phyloP scores from a whole-genome alignment of 2,329 filamentous ascomycete species.

The Colletotrichum ledebouriae region DNA sequence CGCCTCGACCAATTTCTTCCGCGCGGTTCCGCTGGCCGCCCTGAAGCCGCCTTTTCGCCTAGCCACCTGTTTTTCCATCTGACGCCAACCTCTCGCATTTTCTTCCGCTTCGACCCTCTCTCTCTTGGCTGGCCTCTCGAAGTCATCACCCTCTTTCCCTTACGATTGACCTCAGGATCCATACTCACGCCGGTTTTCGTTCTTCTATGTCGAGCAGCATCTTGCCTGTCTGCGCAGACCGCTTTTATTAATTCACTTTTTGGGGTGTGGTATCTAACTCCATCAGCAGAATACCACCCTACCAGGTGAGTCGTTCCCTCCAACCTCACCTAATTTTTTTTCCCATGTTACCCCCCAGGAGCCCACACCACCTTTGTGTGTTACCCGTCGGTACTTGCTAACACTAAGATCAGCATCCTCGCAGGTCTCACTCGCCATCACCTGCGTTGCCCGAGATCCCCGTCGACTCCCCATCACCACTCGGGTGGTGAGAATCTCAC shows the following conservation, averaged over 20 bases:
- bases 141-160: conserved; percentile 11
- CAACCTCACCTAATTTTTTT: conserved; percentile 39
- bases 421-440: conserved; percentile 17
- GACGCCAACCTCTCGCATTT: conserved; percentile 40
- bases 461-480: conserved; percentile 48
- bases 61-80: conserved; percentile 39
- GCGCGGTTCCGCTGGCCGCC: conserved; percentile 27
- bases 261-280: conserved; percentile 31
- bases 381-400: conserved; percentile 30
- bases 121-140: conserved; percentile 4
- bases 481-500: conserved; percentile 58
- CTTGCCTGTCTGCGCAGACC: conserved; percentile 38
- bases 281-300: conserved; percentile 39
- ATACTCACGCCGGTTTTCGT: conserved; percentile 19
- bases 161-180: conserved; percentile 15
- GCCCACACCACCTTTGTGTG: conserved; percentile 31
- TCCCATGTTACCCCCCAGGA: conserved; percentile 21
- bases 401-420: conserved; percentile 33
- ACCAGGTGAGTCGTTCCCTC: conserved; percentile 36
- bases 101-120: conserved; percentile 16
- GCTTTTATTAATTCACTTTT: conserved; percentile 35
- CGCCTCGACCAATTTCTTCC: conserved; percentile 32
- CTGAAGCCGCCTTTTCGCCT: conserved; percentile 39
- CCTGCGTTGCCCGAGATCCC: conserved; percentile 6
- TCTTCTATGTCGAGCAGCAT: conserved; percentile 32